Conservation (phyloP, 257 asterid genomes). For the Prunella vulgaris region DNA sequence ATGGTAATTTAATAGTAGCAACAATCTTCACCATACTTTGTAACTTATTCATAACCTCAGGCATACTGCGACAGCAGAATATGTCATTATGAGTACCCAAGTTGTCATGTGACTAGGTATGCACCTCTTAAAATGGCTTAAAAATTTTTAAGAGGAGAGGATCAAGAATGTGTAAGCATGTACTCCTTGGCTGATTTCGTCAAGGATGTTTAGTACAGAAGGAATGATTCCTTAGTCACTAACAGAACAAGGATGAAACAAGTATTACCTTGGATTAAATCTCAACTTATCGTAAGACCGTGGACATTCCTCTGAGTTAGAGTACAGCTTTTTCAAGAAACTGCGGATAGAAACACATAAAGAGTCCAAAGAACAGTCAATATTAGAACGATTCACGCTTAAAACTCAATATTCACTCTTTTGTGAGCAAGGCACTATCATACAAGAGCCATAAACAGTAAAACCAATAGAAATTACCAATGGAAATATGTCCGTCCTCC, state of each 20-base stretch:
- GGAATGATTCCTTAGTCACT: constrained; percentile 12
- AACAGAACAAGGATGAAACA: constrained; percentile 2
- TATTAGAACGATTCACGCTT: not conserved
- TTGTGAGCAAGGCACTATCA: not conserved
- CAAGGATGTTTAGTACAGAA: constrained; percentile 1
- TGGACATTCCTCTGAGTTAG: constrained; percentile 71
- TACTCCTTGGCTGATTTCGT: not conserved
- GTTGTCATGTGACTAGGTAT: too few relatives aligned
- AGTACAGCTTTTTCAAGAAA: constrained; percentile 80
- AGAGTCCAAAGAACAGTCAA: not conserved
- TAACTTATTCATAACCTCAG: constrained; percentile 16
- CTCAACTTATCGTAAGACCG: constrained; percentile 93
- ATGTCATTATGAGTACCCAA: not conserved
- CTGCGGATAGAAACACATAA: constrained; percentile 33
- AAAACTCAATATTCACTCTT: not conserved
- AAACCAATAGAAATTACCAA: constrained; percentile 45
- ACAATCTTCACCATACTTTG: not conserved
- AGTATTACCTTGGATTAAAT: constrained; percentile 72
- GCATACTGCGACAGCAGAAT: not conserved
- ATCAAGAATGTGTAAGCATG: not conserved
- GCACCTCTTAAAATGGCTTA: too few relatives aligned
- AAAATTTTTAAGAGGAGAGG: too few relatives aligned
- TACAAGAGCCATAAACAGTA: constrained; percentile 1
- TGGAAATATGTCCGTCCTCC: constrained; percentile 93
- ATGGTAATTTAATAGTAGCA: constrained; percentile 3